These are phyloP conservation scores for Biscogniauxia sp. DNA, from an alignment of 2,329 filamentous ascomycete species.

Conservation along the genomic window DNA sequence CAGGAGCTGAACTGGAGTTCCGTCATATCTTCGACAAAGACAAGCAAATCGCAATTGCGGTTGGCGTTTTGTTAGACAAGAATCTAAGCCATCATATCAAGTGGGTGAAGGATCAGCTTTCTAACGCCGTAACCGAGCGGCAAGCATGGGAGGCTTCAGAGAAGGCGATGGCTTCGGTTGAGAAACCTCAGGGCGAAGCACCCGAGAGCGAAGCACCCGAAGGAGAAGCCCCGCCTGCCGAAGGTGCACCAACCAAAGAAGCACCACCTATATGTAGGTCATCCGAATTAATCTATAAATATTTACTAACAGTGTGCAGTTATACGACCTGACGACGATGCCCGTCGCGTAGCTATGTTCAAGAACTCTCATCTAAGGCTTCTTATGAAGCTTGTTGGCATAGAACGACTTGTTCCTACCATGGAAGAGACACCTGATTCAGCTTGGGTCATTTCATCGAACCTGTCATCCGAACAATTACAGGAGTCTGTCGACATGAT, in stretches of 20 bases:
- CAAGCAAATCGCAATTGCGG: conserved; percentile 74
- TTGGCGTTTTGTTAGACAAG: conserved; percentile 77
- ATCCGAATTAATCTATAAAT: neutral
- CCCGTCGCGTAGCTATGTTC: conserved; percentile 72
- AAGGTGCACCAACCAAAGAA: conserved; percentile 34
- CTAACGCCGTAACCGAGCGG: conserved; percentile 67
- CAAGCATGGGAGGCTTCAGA: conserved; percentile 75
- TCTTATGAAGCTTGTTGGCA: conserved; percentile 73
- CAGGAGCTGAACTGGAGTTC: conserved; percentile 81
- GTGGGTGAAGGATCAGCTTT: conserved; percentile 76
- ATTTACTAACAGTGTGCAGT: conserved; percentile 40
- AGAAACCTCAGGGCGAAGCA: conserved; percentile 20
- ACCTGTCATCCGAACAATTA: conserved; percentile 62
- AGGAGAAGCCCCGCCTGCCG: conserved; percentile 22
- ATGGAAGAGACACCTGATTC: conserved; percentile 72
- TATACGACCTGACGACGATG: conserved; percentile 63
- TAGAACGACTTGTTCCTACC: conserved; percentile 55
- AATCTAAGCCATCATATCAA: conserved; percentile 71
- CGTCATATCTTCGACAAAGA: conserved; percentile 66
- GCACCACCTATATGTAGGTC: conserved; percentile 54
- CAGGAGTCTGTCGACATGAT: conserved; percentile 70
- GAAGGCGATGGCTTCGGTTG: conserved; percentile 51
- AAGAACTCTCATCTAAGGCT: conserved; percentile 86
- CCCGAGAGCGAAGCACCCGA: conserved; percentile 25
- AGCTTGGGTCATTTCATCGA: conserved; percentile 72